Conservation (phyloP, 768 basidiomycete species). For the Lentinula aciculospora region DNA sequence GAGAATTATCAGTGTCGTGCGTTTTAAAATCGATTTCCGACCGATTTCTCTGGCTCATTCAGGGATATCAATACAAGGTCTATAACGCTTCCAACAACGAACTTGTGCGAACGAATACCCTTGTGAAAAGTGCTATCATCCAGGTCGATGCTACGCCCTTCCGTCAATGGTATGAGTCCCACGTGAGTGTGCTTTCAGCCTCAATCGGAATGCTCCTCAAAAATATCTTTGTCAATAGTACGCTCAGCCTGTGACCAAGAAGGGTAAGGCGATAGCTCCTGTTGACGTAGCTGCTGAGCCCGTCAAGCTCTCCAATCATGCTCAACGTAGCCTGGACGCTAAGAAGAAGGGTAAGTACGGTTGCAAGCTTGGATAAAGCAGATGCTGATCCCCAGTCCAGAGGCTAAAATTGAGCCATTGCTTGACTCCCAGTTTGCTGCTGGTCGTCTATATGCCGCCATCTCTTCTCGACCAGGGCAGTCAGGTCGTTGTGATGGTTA, state of each 20-base stretch:
- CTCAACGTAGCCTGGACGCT: constrained; percentile 80
- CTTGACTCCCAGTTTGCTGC: constrained; percentile 89
- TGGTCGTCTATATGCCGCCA: constrained; percentile 90
- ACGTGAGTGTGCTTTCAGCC: constrained; percentile 54
- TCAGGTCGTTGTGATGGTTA: constrained; percentile 96
- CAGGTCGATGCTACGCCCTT: constrained; percentile 98
- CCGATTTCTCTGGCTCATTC: neutral
- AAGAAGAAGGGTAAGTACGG: constrained; percentile 74
- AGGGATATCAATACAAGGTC: constrained; percentile 43
- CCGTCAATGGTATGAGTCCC: constrained; percentile 99
- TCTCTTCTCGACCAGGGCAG: constrained; percentile 96
- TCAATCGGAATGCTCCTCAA: neutral
- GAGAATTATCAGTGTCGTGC: constrained; percentile 90
- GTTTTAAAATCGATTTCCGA: constrained; percentile 23
- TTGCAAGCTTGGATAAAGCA: neutral
- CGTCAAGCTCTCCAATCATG: constrained; percentile 88
- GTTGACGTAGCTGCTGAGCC: constrained; percentile 46
- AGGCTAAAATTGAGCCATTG: constrained; percentile 86
- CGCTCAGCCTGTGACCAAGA: constrained; percentile 91
- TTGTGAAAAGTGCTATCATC: constrained; percentile 95
- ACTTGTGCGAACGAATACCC: constrained; percentile 98
- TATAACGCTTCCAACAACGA: constrained; percentile 99
- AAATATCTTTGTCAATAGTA: constrained; percentile 48
- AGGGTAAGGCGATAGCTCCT: constrained; percentile 58
- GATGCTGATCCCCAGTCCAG: constrained; percentile 27